A percentile compares a stretch with the other conserved stretches of the same genome.
These are phyloP conservation scores for Gorgonomyces haynaldii DNA, from an alignment of 192 early-diverging fungal species.

Conservation along the genomic window DNA sequence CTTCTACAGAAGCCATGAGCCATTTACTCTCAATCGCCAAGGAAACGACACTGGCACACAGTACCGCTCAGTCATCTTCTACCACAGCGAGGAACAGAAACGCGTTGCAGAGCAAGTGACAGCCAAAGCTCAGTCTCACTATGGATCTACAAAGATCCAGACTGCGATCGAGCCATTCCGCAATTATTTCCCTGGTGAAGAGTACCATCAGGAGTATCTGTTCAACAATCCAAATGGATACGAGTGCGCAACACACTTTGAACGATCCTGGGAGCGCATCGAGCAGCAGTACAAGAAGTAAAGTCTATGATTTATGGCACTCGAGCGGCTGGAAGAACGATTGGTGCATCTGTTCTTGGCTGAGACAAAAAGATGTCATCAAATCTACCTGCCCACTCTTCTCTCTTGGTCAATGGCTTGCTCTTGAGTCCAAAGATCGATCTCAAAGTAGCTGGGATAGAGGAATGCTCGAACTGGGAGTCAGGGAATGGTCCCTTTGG, in stretches of 20 bases:
- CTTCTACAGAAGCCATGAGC: constrained; percentile 62
- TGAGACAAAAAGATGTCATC: constrained; percentile 6
- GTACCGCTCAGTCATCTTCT: constrained; percentile 80
- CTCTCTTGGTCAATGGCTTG: constrained; percentile 15
- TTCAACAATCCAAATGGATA: constrained; percentile 67
- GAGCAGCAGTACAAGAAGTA: constrained; percentile 17
- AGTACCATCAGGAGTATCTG: constrained; percentile 49
- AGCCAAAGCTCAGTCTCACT: constrained; percentile 40
- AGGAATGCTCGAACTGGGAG: constrained; percentile 30
- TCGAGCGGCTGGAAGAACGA: not conserved
- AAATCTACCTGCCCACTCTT: constrained; percentile 19
- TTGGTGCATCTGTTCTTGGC: constrained; percentile 9
- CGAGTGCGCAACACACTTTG: constrained; percentile 47
- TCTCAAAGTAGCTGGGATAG: constrained; percentile 31
- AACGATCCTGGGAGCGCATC: constrained; percentile 35
- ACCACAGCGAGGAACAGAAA: constrained; percentile 65
- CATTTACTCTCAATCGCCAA: constrained; percentile 75
- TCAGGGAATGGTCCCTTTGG: constrained; percentile 2
- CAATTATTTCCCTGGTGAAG: constrained; percentile 72
- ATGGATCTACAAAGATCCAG: constrained; percentile 30
- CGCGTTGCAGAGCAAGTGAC: constrained; percentile 62
- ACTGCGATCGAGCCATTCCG: constrained; percentile 62
- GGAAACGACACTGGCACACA: constrained; percentile 78
- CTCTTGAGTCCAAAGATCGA: constrained; percentile 3
- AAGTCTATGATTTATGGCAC: not conserved